Percentiles rank a stretch among this genome's conserved stretches.
Evolutionary conservation across 768 basidiomycete genomes (phyloP).

Genomic region (Candolleomyces eurysporus): DNA sequence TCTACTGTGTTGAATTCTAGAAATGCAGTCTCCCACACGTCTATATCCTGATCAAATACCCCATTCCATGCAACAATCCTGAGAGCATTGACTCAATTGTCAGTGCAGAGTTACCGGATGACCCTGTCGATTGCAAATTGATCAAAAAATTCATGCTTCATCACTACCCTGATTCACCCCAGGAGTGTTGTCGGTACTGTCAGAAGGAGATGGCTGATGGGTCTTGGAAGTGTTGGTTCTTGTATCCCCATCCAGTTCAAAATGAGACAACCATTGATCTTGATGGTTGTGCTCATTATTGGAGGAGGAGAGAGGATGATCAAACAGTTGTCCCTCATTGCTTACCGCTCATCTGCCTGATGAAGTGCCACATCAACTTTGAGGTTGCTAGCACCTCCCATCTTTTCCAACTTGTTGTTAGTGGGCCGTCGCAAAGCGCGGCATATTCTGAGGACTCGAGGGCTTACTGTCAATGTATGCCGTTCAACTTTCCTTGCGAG

Average conservation of each 20-base stretch:
- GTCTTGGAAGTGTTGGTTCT: conserved; percentile 18
- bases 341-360: conserved; percentile 18
- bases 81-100: conserved; percentile 29
- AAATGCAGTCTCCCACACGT: conserved; percentile 41
- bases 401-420: too few species aligned
- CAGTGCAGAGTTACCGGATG: conserved; percentile 31
- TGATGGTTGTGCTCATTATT: conserved; percentile 27
- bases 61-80: conserved; percentile 16
- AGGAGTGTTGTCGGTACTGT: conserved; percentile 19
- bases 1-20: conserved; percentile 40
- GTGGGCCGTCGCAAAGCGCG: too few species aligned
- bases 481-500: too few species aligned
- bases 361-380: conserved; percentile 36
- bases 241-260: conserved; percentile 17
- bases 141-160: conserved; percentile 34
- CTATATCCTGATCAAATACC: conserved; percentile 36
- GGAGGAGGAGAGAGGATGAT: conserved; percentile 19
- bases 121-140: conserved; percentile 20
- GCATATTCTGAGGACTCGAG: too few species aligned
- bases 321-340: conserved; percentile 29
- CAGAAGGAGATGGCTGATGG: conserved; percentile 11
- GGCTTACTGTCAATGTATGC: too few species aligned
- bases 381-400: conserved; percentile 27
- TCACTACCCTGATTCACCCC: conserved; percentile 23
- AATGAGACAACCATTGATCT: conserved; percentile 21